Percentiles rank a stretch among this genome's conserved stretches.
These are phyloP conservation scores for Hericium rajendrae DNA, from an alignment of 768 basidiomycete species.

Conservation along the genomic window DNA sequence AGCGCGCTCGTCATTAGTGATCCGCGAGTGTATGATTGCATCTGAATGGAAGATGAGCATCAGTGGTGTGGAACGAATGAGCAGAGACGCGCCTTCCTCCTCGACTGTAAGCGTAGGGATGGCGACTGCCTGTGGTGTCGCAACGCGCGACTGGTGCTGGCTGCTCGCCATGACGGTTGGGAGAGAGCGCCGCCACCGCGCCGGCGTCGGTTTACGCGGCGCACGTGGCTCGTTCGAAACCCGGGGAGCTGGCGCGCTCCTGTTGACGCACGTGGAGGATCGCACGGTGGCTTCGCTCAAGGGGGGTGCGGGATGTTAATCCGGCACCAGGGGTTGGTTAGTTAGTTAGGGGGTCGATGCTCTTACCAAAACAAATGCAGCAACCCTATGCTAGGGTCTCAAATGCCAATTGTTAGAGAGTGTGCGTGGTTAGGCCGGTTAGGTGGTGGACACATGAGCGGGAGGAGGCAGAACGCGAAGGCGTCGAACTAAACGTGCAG, in stretches of 20 bases:
- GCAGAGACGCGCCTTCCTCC: constrained; percentile 44
- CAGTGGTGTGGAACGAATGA: not conserved
- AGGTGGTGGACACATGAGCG: too few species aligned
- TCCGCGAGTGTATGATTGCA: constrained; percentile 69
- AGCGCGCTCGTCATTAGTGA: constrained; percentile 74
- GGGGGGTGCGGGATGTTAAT: not conserved
- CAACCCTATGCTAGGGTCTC: too few species aligned
- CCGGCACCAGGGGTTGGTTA: not conserved
- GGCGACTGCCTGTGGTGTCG: constrained; percentile 5
- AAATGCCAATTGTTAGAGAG: too few species aligned
- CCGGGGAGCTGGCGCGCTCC: too few species aligned
- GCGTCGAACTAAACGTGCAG: too few species aligned
- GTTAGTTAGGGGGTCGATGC: not conserved
- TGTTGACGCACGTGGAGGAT: too few species aligned
- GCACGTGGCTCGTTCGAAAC: too few species aligned
- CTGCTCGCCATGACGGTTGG: not conserved
- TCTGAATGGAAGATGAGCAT: constrained; percentile 33
- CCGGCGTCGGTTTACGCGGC: not conserved
- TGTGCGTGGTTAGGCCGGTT: too few species aligned
- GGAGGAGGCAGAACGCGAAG: too few species aligned
- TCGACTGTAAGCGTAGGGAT: constrained; percentile 45
- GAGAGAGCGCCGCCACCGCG: not conserved
- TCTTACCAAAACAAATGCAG: too few species aligned
- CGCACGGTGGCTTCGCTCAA: not conserved
- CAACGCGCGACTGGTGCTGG: not conserved